phyloP scores from a whole-genome alignment of 805 yeast genomes.

The Hanseniaspora lindneri region DNA sequence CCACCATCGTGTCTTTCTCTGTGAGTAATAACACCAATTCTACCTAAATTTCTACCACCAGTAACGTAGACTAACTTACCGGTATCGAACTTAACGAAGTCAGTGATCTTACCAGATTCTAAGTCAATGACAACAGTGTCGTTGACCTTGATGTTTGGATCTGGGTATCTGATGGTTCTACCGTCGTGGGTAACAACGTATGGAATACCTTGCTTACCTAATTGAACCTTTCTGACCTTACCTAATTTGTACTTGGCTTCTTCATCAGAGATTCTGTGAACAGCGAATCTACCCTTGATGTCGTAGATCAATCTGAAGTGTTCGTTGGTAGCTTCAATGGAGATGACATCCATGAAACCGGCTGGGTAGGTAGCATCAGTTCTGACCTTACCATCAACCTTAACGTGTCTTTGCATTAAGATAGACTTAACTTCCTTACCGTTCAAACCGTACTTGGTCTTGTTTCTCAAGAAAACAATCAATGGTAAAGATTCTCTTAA shows the following conservation, averaged over 20 bases:
- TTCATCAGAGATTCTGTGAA: constrained; percentile 98
- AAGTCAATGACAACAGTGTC: constrained; percentile 96
- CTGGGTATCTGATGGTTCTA: constrained; percentile 99
- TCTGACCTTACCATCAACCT: constrained; percentile 99
- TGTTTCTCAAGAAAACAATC: constrained; percentile 93
- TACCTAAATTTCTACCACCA: constrained; percentile 98
- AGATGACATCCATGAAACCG: constrained; percentile 98
- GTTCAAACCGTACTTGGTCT: constrained; percentile 96
- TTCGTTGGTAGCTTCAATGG: constrained; percentile 96
- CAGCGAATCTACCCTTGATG: constrained; percentile 97
- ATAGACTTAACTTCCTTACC: constrained; percentile 98
- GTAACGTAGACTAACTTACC: constrained; percentile 88
- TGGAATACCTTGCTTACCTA: constrained; percentile 97
- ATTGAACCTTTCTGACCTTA: constrained; percentile 94
- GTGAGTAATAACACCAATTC: constrained; percentile 92
- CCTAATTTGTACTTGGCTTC: constrained; percentile 97
- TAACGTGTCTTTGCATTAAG: constrained; percentile 94
- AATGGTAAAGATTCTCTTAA: constrained; percentile 96
- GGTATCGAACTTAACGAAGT: constrained; percentile 81
- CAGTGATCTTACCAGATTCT: constrained; percentile 87
- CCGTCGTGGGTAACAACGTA: constrained; percentile 99
- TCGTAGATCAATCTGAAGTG: constrained; percentile 98
- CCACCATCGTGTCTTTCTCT: constrained; percentile 98
- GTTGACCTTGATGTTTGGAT: constrained; percentile 90
- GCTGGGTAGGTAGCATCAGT: constrained; percentile 98